phyloP scores from a whole-genome alignment of 1,284 basidiomycete species.

The Boletus sp. region DNA sequence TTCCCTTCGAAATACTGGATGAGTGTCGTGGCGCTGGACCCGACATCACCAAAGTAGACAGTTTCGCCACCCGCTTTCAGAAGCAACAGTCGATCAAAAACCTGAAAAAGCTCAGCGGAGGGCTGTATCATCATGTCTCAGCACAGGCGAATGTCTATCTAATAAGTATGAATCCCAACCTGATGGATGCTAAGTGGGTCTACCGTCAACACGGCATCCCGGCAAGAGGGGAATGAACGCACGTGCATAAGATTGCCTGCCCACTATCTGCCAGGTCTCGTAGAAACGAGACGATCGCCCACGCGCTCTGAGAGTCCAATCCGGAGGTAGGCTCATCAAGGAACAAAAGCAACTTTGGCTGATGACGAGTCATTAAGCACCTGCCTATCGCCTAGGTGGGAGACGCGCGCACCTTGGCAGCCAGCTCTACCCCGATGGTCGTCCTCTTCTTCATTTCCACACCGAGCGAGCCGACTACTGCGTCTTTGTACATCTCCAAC shows the following conservation, averaged over 20 bases:
- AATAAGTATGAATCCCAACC: slow-evolving; percentile 12
- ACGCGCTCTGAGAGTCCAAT: slow-evolving; percentile 87
- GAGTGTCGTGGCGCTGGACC: slow-evolving; percentile 56
- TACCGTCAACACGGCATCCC: neutral
- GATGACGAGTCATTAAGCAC: slow-evolving; percentile 32
- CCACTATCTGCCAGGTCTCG: slow-evolving; percentile 83
- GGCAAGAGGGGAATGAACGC: slow-evolving; percentile 43
- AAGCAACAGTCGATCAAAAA: slow-evolving; percentile 64
- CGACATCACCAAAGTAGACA: slow-evolving; percentile 80
- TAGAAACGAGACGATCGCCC: slow-evolving; percentile 83
- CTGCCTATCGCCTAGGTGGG: neutral
- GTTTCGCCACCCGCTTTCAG: slow-evolving; percentile 74
- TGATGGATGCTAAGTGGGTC: slow-evolving; percentile 28
- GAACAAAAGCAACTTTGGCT: slow-evolving; percentile 80
- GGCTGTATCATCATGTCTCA: slow-evolving; percentile 53
- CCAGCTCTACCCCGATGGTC: slow-evolving; percentile 84
- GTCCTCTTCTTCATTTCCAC: slow-evolving; percentile 81
- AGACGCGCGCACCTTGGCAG: slow-evolving; percentile 56
- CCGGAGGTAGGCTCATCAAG: slow-evolving; percentile 86
- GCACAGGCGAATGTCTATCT: neutral
- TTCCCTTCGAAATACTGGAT: slow-evolving; percentile 72
- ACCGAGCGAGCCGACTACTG: slow-evolving; percentile 75
- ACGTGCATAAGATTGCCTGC: slow-evolving; percentile 75
- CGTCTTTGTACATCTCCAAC: slow-evolving; percentile 70
- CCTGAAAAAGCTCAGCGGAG: slow-evolving; percentile 69